A percentile compares a stretch with the other conserved stretches of the same genome.
Conservation (phyloP, 2,329 filamentous ascomycete species). For the Colletotrichum sp. region DNA sequence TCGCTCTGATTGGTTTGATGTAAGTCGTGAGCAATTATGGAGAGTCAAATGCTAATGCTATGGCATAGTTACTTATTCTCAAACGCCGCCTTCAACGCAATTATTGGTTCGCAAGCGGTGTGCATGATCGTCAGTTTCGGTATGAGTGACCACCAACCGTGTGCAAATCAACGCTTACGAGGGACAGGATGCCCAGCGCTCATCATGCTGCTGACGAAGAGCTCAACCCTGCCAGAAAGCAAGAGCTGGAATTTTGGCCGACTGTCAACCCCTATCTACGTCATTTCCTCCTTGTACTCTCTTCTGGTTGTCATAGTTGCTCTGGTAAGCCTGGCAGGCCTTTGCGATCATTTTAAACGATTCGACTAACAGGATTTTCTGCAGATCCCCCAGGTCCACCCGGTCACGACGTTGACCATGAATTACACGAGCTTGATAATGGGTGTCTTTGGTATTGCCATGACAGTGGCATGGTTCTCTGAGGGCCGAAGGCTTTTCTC, state of each 20-base stretch:
- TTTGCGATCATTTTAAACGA: not conserved
- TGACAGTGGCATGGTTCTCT: not conserved
- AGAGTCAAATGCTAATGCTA: not conserved
- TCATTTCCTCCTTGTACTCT: not conserved
- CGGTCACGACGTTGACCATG: not conserved
- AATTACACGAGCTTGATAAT: not conserved
- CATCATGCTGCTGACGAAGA: not conserved
- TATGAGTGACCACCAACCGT: not conserved
- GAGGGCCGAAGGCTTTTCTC: not conserved
- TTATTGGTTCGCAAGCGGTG: not conserved
- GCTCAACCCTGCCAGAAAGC: not conserved
- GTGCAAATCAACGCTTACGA: not conserved
- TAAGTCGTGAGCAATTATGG: not conserved
- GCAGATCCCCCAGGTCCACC: not conserved
- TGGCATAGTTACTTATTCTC: not conserved
- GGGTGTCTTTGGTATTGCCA: not conserved
- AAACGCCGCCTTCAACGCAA: not conserved
- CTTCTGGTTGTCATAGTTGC: not conserved
- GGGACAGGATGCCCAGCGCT: not conserved
- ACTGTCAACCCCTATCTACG: not conserved
- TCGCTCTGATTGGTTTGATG: not conserved
- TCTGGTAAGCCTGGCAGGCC: not conserved
- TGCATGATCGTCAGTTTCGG: not conserved
- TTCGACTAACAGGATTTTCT: accelerated
- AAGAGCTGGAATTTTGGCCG: not conserved